Evolutionary conservation across 2,329 filamentous ascomycete genomes (phyloP), one percentile per base, ranked within the genome.

Genomic region (Botrytis paeoniae): DNA sequence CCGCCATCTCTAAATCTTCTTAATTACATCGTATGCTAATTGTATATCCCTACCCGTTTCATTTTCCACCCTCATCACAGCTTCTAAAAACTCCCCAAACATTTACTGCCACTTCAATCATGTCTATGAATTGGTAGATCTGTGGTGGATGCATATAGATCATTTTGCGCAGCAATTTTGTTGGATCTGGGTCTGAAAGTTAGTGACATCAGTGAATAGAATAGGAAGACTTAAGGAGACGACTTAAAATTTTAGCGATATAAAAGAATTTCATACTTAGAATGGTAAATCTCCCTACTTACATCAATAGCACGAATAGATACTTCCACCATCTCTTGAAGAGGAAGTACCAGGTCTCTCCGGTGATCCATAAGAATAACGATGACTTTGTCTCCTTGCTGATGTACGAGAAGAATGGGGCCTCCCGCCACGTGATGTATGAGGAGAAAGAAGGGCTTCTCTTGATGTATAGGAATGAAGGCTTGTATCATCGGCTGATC

Each of bases 211-310:
- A 22, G 45, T 48, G 20, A 25, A 22, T 48, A 48, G 45, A 48
- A 22, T 48, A 48, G 45, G 4, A 48, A 48, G 20, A 8, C 45
- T 10, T 22, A 25, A 8, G 8, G 20, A 22, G 8, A 48, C 7
- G 45, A 25, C 8, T 25, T 25, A 22, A 4, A 25, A 48, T 22
- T 25, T 7, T 10, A 48, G 9, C 1, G 43, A 22, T 8, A 48
- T 4, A 10, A 48, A 25, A 25, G 20, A 1, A 10, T 25, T 48
- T 25, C 45, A 25, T 48, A 48, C 20, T 25, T 48, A 48, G 20
- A 22, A 51, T 14, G 4, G 4, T 6, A 6, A 14, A n/a, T 6
- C 0, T 8, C 48, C 4, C 4, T 8, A 51, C 0, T 6, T n/a
- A 14, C 22, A 51, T 51, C 10, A 48, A 14, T 14, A 25, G 10